Conservation (phyloP, 140 eudicot species). For the Ambrosia hybrid region DNA sequence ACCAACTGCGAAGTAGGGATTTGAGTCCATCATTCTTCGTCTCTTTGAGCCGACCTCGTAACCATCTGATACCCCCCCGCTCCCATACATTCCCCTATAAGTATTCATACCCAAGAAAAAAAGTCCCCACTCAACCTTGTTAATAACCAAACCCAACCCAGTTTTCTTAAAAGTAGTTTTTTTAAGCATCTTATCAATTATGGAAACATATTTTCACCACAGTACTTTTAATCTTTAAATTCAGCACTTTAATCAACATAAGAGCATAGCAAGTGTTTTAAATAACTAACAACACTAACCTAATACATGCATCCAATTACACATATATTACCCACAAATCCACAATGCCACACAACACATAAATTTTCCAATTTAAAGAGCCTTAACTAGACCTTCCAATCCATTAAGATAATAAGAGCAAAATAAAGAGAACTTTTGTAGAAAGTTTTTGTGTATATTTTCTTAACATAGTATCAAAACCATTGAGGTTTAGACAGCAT, state of each 20-base stretch:
- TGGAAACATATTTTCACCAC: neutral
- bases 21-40: constrained; percentile 98
- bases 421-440: neutral
- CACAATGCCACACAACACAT: no score
- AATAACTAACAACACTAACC: neutral
- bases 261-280: constrained; percentile 12
- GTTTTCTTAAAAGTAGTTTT: constrained; percentile 41
- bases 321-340: no score
- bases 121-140: constrained; percentile 98
- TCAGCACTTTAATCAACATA: constrained; percentile 9
- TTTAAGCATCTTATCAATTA: constrained; percentile 18
- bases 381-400: neutral
- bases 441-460: neutral
- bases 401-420: neutral
- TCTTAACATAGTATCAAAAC: no score
- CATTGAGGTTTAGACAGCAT: no score
- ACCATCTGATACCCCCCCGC: constrained; percentile 99
- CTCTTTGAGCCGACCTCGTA: constrained; percentile 99
- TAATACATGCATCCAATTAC: neutral
- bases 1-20: constrained; percentile 99
- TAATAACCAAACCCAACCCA: constrained; percentile 96
- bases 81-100: constrained; percentile 99
- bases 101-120: constrained; percentile 79
- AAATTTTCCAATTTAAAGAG: neutral
- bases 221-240: constrained; percentile 15